phyloP scores from a whole-genome alignment of 345 rosid species.

The Crucihimalaya himalaica region DNA sequence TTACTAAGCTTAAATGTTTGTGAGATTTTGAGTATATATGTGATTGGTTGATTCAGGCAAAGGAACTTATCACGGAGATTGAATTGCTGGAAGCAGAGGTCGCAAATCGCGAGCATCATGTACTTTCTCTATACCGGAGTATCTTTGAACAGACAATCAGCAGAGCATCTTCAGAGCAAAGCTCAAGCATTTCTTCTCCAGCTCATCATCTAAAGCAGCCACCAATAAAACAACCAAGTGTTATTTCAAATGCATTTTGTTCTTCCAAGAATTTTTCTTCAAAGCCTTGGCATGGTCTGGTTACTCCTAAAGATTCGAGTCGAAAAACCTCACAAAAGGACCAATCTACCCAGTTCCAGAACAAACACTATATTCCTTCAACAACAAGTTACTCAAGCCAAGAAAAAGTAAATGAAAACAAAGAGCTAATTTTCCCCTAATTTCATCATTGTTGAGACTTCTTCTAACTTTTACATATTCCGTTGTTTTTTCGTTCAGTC shows the following conservation, averaged over 20 bases:
- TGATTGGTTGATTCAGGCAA: conserved; percentile 51
- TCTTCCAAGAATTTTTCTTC: conserved; percentile 71
- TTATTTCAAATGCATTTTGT: conserved; percentile 81
- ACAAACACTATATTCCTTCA: conserved; percentile 42
- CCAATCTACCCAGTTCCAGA: conserved; percentile 41
- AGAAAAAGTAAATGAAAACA: conserved; percentile 47
- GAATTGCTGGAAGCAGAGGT: conserved; percentile 88
- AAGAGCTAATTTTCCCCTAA: not conserved
- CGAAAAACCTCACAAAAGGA: conserved; percentile 49
- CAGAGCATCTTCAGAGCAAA: conserved; percentile 60
- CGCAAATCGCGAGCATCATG: conserved; percentile 74
- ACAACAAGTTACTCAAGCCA: conserved; percentile 47
- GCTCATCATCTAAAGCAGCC: conserved; percentile 58
- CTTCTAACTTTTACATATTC: not conserved
- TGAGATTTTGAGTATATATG: not conserved
- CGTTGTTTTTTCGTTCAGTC: conserved; percentile 37
- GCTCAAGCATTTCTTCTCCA: conserved; percentile 67
- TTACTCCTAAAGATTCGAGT: conserved; percentile 47
- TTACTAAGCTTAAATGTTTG: not conserved
- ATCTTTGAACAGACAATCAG: conserved; percentile 66
- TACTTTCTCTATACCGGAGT: conserved; percentile 75
- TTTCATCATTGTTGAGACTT: not conserved
- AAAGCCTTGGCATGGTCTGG: conserved; percentile 59
- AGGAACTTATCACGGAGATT: conserved; percentile 78
- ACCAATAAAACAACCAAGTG: conserved; percentile 72